Conservation (phyloP, 192 early-diverging fungal species). For the Phlyctochytrium bullatum region DNA sequence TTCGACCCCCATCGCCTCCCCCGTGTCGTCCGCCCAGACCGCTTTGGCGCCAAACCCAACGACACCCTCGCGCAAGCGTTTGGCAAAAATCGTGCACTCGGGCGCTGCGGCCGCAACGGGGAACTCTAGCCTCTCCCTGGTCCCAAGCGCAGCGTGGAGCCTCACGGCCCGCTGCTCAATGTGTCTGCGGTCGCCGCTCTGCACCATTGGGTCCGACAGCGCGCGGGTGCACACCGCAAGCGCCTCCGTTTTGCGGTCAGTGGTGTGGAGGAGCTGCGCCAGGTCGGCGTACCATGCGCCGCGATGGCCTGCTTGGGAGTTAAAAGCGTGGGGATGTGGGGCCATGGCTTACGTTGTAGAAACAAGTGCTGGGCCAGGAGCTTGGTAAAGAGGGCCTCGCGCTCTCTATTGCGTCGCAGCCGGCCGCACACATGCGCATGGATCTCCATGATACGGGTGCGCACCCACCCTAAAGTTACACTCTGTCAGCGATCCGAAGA, state of each 20-base stretch:
- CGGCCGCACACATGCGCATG: slow-evolving; percentile 5
- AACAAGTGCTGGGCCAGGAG: slow-evolving; percentile 25
- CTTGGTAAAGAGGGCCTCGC: slow-evolving; percentile 3
- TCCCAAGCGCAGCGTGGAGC: background rate
- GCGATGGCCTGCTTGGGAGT: slow-evolving; percentile 10
- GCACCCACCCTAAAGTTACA: slow-evolving; percentile 16
- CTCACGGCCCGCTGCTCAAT: slow-evolving; percentile 20
- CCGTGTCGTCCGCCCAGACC: slow-evolving; percentile 12
- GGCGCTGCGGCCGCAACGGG: too few species aligned
- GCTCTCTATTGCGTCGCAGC: slow-evolving; percentile 6
- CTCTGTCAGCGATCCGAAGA: too few species aligned
- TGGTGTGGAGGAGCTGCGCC: slow-evolving; percentile 10
- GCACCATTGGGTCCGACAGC: slow-evolving; percentile 29
- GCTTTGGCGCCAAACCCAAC: slow-evolving; percentile 32
- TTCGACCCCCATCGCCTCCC: slow-evolving; percentile 29
- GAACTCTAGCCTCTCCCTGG: background rate
- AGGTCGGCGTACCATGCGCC: slow-evolving; percentile 37
- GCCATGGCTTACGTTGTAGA: slow-evolving; percentile 3
- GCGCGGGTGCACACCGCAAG: slow-evolving; percentile 20
- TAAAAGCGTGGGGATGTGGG: background rate
- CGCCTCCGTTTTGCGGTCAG: slow-evolving; percentile 15
- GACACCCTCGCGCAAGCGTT: slow-evolving; percentile 18
- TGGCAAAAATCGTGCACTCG: too few species aligned
- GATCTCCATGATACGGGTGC: slow-evolving; percentile 28
- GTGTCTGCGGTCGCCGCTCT: slow-evolving; percentile 6